phyloP scores from a whole-genome alignment of 768 basidiomycete species.

The Galerina marginata region DNA sequence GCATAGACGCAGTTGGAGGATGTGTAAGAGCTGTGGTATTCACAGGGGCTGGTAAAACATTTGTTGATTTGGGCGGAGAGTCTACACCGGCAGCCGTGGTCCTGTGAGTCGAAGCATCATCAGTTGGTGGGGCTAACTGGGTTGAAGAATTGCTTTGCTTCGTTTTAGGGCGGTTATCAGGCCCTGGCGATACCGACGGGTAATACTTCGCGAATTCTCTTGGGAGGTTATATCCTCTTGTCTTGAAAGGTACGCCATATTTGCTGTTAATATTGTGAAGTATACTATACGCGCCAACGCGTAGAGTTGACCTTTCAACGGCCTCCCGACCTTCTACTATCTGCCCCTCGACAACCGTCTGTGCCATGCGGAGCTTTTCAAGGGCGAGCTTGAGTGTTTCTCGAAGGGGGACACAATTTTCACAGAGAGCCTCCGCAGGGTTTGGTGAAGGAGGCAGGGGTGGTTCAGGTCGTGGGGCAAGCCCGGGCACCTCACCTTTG shows the following conservation, averaged over 20 bases:
- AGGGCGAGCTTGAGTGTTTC: background rate
- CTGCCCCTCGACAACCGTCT: background rate
- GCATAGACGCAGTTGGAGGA: too few relatives aligned
- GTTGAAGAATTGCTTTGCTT: too few relatives aligned
- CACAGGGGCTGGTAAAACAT: too few relatives aligned
- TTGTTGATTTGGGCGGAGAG: too few relatives aligned
- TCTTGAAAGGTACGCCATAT: background rate
- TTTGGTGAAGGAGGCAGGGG: background rate
- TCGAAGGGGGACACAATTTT: background rate
- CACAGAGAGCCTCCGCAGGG: too few relatives aligned
- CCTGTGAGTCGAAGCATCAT: too few relatives aligned
- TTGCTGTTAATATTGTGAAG: background rate
- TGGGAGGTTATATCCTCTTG: too few relatives aligned
- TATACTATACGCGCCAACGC: background rate
- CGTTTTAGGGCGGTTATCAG: too few relatives aligned
- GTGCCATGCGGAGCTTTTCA: background rate
- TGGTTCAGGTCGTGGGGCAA: background rate
- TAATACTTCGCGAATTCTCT: background rate
- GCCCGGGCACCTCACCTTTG: background rate
- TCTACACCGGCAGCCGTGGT: too few relatives aligned
- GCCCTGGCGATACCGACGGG: background rate
- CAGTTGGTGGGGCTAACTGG: too few relatives aligned
- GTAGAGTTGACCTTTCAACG: background rate
- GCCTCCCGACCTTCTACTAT: background rate
- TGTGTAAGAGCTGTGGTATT: too few relatives aligned